phyloP scores from a whole-genome alignment of 179 eudicot species.

The Drosera spatulata region DNA sequence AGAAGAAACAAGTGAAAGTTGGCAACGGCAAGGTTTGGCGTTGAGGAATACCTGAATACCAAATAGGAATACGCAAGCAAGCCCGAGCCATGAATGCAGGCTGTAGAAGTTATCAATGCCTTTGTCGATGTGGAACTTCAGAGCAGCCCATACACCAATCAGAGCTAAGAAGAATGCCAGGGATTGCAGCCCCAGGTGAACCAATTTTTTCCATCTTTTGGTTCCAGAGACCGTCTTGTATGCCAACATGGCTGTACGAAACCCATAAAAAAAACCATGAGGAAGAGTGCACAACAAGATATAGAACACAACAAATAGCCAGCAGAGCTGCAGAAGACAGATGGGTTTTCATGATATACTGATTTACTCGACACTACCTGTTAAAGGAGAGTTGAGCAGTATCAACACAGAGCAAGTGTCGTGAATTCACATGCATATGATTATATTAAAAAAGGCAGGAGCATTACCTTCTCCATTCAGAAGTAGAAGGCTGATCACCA shows the following conservation, averaged over 20 bases:
- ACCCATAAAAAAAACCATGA: not conserved
- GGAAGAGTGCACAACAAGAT: not conserved
- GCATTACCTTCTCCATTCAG: slow-evolving; percentile 89
- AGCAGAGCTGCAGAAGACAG: not conserved
- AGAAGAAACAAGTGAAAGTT: not conserved
- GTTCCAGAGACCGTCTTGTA: slow-evolving; percentile 90
- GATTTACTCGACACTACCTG: too few species aligned
- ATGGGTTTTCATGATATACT: too few species aligned
- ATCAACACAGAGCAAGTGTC: not conserved
- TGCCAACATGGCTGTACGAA: slow-evolving; percentile 79
- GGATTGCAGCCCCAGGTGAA: slow-evolving; percentile 68
- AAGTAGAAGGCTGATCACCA: slow-evolving; percentile 79
- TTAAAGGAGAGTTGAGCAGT: not conserved
- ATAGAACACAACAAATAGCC: not conserved
- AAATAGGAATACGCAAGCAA: slow-evolving; percentile 61
- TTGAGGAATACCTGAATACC: slow-evolving; percentile 50
- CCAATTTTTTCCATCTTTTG: slow-evolving; percentile 54
- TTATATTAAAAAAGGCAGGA: not conserved
- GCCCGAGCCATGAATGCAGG: slow-evolving; percentile 95
- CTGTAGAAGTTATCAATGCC: slow-evolving; percentile 92
- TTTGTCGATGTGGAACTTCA: slow-evolving; percentile 72
- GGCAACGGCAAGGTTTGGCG: not conserved
- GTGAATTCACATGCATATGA: not conserved
- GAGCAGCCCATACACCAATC: slow-evolving; percentile 81
- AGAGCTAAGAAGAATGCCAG: slow-evolving; percentile 54